phyloP scores from a whole-genome alignment of 306 rosid species.

The Oemleria cerasiformis region DNA sequence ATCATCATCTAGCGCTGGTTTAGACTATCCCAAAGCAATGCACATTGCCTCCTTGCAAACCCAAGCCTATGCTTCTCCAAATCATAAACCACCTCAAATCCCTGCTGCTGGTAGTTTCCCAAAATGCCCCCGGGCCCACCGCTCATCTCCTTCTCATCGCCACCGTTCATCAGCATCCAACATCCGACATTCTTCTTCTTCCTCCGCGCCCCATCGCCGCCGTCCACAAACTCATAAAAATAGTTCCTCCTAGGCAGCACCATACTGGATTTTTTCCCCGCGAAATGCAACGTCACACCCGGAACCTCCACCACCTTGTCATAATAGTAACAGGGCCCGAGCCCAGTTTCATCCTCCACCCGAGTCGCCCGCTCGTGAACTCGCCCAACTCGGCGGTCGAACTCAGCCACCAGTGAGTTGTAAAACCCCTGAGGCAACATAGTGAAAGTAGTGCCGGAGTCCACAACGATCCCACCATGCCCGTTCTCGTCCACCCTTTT shows the following conservation, averaged over 20 bases:
- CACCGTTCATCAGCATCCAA: slow-evolving; percentile 91
- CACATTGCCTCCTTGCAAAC: slow-evolving; percentile 73
- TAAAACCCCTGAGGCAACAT: slow-evolving; percentile 75
- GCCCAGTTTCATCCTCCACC: slow-evolving; percentile 67
- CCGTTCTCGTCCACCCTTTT: slow-evolving; percentile 52
- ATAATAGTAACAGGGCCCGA: slow-evolving; percentile 68
- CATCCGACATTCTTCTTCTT: slow-evolving; percentile 69
- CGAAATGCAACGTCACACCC: slow-evolving; percentile 53
- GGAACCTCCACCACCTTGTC: slow-evolving; percentile 45
- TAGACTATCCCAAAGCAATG: slow-evolving; percentile 75
- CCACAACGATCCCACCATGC: slow-evolving; percentile 79
- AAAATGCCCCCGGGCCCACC: slow-evolving; percentile 90
- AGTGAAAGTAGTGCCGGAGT: slow-evolving; percentile 89
- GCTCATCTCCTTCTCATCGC: slow-evolving; percentile 62
- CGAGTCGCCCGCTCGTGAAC: slow-evolving; percentile 56
- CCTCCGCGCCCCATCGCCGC: slow-evolving; percentile 36
- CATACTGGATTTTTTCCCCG: slow-evolving; percentile 64
- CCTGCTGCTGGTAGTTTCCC: slow-evolving; percentile 94
- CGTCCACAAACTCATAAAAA: slow-evolving; percentile 71
- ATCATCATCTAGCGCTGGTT: slow-evolving; percentile 28
- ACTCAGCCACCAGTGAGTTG: slow-evolving; percentile 60
- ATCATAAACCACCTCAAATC: slow-evolving; percentile 84
- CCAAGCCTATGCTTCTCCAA: slow-evolving; percentile 72
- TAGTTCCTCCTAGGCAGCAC: slow-evolving; percentile 68
- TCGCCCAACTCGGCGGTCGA: slow-evolving; percentile 57